These are phyloP conservation scores for Kitagawia praeruptora DNA, from an alignment of 129 eudicot genomes.

Conservation along the genomic window DNA sequence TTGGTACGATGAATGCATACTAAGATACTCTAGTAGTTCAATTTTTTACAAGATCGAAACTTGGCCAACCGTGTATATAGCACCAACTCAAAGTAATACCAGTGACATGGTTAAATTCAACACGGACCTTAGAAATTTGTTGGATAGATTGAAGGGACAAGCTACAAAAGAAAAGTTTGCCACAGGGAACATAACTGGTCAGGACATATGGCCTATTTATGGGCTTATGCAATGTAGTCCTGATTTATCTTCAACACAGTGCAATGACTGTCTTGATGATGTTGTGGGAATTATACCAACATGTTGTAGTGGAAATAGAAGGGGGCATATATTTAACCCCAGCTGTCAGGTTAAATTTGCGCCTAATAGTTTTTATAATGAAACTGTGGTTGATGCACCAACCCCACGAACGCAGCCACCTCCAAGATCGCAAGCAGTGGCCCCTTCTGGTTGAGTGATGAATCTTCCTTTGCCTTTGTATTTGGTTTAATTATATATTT, in stretches of 20 bases:
- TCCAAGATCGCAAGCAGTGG: background rate
- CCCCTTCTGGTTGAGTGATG: background rate
- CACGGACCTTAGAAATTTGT: conserved; percentile 1
- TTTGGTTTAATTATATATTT: too few relatives aligned
- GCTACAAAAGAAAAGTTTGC: conserved; percentile 36
- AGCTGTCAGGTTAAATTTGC: conserved; percentile 24
- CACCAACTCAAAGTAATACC: background rate
- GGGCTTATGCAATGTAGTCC: conserved; percentile 37
- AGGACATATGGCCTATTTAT: conserved; percentile 7
- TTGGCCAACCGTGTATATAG: rapidly evolving
- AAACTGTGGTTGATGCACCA: background rate
- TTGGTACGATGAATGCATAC: conserved; percentile 34
- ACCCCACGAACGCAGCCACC: background rate
- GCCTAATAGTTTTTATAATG: conserved; percentile 8
- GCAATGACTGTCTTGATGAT: conserved; percentile 11
- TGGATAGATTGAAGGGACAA: conserved; percentile 13
- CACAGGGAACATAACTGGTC: conserved; percentile 6
- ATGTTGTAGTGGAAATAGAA: background rate
- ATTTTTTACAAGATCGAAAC: conserved; percentile 5
- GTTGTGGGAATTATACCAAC: background rate
- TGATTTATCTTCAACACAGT: conserved; percentile 9
- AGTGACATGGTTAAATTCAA: conserved; percentile 20
- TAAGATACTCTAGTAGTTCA: conserved; percentile 30
- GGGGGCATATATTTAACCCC: conserved; percentile 12
- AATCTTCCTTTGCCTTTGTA: too few relatives aligned